Conservation (phyloP, 1,139 yeast genomes). For the Debaryomycetaceae sp. region DNA sequence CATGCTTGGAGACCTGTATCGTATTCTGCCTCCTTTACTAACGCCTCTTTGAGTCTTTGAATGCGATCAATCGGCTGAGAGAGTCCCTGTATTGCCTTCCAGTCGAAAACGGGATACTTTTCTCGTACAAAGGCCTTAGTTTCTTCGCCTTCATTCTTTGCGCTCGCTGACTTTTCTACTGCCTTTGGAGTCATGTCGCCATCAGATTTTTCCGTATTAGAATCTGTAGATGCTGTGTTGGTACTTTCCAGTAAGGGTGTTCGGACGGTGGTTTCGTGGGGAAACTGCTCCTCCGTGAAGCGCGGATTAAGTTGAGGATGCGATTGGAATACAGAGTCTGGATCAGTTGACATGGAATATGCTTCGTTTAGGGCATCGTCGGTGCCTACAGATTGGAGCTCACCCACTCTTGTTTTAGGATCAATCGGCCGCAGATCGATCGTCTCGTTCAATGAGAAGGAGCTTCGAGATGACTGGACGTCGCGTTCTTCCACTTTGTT, state of each 20-base stretch:
- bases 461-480: constrained; percentile 16
- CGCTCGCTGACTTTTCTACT: not conserved
- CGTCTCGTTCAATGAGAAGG: constrained; percentile 32
- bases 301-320: constrained; percentile 13
- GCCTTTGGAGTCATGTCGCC: not conserved
- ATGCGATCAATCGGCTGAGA: constrained; percentile 36
- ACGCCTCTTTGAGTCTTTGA: constrained; percentile 28
- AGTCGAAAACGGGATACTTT: constrained; percentile 28
- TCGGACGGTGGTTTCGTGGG: constrained; percentile 10
- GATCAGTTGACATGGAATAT: constrained; percentile 3
- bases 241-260: constrained; percentile 4
- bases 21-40: constrained; percentile 25
- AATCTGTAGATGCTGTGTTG: constrained; percentile 1
- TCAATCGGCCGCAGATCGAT: constrained; percentile 31
- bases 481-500: constrained; percentile 5
- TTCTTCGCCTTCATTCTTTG: not conserved
- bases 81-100: constrained; percentile 33
- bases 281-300: constrained; percentile 24
- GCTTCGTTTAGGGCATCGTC: constrained; percentile 9
- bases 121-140: constrained; percentile 3
- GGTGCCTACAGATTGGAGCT: constrained; percentile 23
- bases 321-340: constrained; percentile 23
- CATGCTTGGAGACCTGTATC: constrained; percentile 40
- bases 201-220: not conserved
- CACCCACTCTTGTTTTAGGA: constrained; percentile 3